These are phyloP conservation scores for Vigna unguiculata DNA, from an alignment of 306 rosid genomes.

Conservation along the genomic window DNA sequence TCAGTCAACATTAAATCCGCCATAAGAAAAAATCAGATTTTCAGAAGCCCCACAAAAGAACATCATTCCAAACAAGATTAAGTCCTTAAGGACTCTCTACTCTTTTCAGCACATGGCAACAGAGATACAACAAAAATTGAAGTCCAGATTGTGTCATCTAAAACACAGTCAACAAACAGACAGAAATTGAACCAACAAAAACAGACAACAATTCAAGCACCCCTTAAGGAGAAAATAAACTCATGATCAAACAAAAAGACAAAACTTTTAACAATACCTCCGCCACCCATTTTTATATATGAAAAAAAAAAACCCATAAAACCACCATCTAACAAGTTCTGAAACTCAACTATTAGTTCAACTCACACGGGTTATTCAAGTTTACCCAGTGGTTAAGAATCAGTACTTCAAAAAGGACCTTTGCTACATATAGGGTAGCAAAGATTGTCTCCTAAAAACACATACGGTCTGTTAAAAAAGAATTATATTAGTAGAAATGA, in stretches of 20 bases:
- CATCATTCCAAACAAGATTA: slow-evolving; percentile 1
- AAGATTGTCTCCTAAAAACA: background rate
- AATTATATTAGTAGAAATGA: background rate
- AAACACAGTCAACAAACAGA: background rate
- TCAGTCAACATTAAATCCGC: background rate
- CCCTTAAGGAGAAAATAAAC: background rate
- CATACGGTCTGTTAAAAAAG: background rate
- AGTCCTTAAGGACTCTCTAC: background rate
- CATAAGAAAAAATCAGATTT: background rate
- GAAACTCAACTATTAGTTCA: background rate
- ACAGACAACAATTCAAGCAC: too few species aligned
- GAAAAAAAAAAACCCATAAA: background rate
- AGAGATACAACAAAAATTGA: background rate
- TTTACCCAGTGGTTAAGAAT: background rate
- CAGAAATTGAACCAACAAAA: background rate
- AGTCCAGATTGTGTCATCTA: slow-evolving; percentile 19
- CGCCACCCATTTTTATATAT: background rate
- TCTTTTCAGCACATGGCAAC: slow-evolving; percentile 2
- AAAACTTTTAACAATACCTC: background rate
- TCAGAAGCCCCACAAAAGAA: background rate
- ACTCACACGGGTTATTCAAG: background rate
- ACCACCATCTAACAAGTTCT: background rate
- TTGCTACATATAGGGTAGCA: background rate
- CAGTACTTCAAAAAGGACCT: background rate
- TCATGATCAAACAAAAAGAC: slow-evolving; percentile 7